Evolutionary conservation across 805 yeast genomes (phyloP).

Genomic region (Lipomyces japonicus): DNA sequence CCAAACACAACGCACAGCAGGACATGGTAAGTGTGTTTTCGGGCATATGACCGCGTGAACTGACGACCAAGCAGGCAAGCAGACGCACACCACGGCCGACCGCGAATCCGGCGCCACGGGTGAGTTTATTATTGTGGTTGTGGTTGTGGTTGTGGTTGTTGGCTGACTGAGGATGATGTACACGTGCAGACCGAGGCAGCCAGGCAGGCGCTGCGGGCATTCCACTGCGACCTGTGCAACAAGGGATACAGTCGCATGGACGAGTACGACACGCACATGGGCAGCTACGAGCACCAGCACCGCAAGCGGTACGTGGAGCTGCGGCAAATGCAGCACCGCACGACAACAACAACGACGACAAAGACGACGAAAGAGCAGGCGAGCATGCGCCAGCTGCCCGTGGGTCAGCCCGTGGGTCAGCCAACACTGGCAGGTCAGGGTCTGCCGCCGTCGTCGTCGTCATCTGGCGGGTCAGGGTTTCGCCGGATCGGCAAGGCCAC

Average conservation of each 20-base stretch:
- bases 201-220: constrained; percentile 22
- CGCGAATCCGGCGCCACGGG: constrained; percentile 18
- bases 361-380: constrained; percentile 22
- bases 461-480: constrained; percentile 17
- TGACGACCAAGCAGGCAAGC: constrained; percentile 3
- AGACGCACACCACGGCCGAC: constrained; percentile 7
- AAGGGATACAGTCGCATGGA: constrained; percentile 29
- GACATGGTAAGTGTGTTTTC: too few species aligned
- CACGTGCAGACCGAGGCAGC: constrained; percentile 28
- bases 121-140: background rate
- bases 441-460: constrained; percentile 6
- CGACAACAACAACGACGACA: constrained; percentile 16
- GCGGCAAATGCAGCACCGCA: constrained; percentile 23
- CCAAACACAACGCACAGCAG: too few species aligned
- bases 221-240: constrained; percentile 27
- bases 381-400: too few species aligned
- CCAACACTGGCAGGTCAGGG: constrained; percentile 6
- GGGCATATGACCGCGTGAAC: too few species aligned
- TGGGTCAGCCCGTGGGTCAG: background rate
- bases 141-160: background rate
- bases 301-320: constrained; percentile 25
- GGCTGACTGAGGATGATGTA: too few species aligned
- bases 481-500: constrained; percentile 11
- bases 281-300: constrained; percentile 29
- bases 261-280: constrained; percentile 27